phyloP scores from a whole-genome alignment of 371 early-diverging fungal genomes.

The Apophysomyces ossiformis region DNA sequence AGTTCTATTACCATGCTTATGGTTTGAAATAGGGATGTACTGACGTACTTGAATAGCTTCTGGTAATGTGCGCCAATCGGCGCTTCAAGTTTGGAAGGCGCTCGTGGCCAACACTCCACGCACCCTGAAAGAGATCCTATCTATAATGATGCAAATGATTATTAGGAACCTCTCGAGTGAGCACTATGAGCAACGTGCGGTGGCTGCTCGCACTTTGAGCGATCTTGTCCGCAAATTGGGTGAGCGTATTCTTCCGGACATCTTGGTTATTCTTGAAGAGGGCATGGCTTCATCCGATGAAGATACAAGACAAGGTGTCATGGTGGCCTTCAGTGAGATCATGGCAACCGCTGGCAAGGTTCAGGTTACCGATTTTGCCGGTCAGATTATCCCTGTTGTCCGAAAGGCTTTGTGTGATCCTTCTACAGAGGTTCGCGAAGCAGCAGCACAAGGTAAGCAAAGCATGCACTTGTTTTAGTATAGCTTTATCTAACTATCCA shows the following conservation, averaged over 20 bases:
- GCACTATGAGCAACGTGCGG: conserved; percentile 74
- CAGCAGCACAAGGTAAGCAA: conserved; percentile 77
- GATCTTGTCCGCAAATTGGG: conserved; percentile 96
- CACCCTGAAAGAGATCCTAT: conserved; percentile 92
- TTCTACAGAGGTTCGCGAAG: conserved; percentile 86
- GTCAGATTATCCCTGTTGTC: conserved; percentile 79
- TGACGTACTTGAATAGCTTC: conserved; percentile 34
- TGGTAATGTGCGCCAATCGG: conserved; percentile 88
- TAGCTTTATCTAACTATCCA: background rate
- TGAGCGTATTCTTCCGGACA: conserved; percentile 82
- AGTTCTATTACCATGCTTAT: conserved; percentile 16
- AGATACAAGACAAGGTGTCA: conserved; percentile 87
- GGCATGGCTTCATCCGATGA: conserved; percentile 73
- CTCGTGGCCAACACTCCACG: conserved; percentile 96
- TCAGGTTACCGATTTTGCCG: conserved; percentile 84
- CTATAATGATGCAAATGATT: conserved; percentile 86
- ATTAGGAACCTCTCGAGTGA: conserved; percentile 79
- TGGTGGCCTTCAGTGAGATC: conserved; percentile 91
- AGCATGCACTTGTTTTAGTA: background rate
- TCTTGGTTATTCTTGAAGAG: conserved; percentile 87
- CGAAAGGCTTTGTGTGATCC: conserved; percentile 81
- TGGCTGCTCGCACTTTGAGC: conserved; percentile 91
- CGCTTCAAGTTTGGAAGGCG: conserved; percentile 94
- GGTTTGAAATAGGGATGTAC: background rate
- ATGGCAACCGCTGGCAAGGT: conserved; percentile 85